These are phyloP conservation scores for Lactuca sativa DNA, from an alignment of 129 eudicot genomes.

Conservation along the genomic window DNA sequence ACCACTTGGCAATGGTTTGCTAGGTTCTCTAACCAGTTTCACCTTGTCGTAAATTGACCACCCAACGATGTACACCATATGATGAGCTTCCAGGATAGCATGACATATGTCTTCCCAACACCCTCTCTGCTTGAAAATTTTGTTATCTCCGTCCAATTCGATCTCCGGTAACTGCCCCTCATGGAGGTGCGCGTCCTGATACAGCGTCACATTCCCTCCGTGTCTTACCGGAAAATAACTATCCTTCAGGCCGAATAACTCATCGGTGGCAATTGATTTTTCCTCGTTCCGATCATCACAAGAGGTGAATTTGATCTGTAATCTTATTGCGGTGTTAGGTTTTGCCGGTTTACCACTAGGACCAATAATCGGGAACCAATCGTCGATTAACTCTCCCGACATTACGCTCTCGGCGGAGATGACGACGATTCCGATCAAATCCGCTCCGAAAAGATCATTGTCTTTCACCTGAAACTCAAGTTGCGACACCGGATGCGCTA, in stretches of 20 bases:
- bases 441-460: conserved; percentile 77
- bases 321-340: conserved; percentile 45
- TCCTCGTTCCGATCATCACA: conserved; percentile 34
- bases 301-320: conserved; percentile 44
- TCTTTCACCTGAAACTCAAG: conserved; percentile 78
- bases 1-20: conserved; percentile 47
- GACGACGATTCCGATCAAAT: conserved; percentile 55
- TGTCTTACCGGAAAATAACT: conserved; percentile 72
- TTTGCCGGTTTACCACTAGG: conserved; percentile 58
- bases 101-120: conserved; percentile 93
- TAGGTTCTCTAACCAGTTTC: conserved; percentile 75
- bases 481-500: conserved; percentile 70
- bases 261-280: conserved; percentile 20
- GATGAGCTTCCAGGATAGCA: conserved; percentile 84
- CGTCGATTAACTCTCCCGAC: conserved; percentile 61
- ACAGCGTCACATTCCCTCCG: conserved; percentile 68
- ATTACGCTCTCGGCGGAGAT: conserved; percentile 46
- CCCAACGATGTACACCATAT: conserved; percentile 72
- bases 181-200: conserved; percentile 74
- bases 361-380: conserved; percentile 67
- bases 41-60: conserved; percentile 87
- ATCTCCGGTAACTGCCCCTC: conserved; percentile 54
- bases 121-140: conserved; percentile 40
- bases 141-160: conserved; percentile 40
- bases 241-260: conserved; percentile 40